A percentile compares a stretch with the other conserved stretches of the same genome.
These are phyloP conservation scores for Curvularia spicifera DNA, from an alignment of 2,329 filamentous ascomycete genomes.

Conservation along the genomic window DNA sequence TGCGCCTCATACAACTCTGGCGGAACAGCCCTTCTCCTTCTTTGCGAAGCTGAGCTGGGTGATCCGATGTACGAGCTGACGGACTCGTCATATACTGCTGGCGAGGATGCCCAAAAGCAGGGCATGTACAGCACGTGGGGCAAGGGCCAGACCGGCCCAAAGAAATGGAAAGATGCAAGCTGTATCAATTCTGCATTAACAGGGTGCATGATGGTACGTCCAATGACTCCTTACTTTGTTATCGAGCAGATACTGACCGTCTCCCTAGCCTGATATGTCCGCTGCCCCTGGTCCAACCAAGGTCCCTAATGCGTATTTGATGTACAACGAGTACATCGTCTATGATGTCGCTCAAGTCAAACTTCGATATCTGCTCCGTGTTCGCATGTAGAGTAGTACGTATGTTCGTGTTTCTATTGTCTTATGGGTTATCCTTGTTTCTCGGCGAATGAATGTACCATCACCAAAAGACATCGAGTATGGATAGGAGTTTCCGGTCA, in stretches of 20 bases:
- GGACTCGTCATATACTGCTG: constrained; percentile 66
- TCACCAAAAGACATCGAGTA: background rate
- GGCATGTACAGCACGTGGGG: constrained; percentile 74
- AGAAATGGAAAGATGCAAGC: constrained; percentile 76
- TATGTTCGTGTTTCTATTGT: background rate
- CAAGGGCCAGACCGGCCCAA: constrained; percentile 68
- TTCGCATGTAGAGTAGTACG: constrained; percentile 45
- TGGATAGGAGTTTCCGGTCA: background rate
- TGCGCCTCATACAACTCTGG: constrained; percentile 68
- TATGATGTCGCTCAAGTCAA: constrained; percentile 74
- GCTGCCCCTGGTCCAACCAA: constrained; percentile 58
- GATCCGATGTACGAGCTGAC: constrained; percentile 72
- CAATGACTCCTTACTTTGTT: background rate
- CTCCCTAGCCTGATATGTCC: constrained; percentile 33
- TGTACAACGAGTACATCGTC: constrained; percentile 77
- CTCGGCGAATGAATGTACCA: background rate
- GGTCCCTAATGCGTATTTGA: constrained; percentile 56
- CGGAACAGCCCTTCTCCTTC: constrained; percentile 74
- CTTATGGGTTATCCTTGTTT: background rate
- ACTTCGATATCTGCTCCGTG: constrained; percentile 71
- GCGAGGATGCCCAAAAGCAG: constrained; percentile 64
- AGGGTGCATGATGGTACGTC: constrained; percentile 72
- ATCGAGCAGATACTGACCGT: constrained; percentile 12
- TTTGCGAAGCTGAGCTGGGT: constrained; percentile 85
- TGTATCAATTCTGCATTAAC: constrained; percentile 68